Percentiles rank a stretch among this genome's conserved stretches.
Conservation (phyloP, 768 basidiomycete species). For the Russula brevipes region DNA sequence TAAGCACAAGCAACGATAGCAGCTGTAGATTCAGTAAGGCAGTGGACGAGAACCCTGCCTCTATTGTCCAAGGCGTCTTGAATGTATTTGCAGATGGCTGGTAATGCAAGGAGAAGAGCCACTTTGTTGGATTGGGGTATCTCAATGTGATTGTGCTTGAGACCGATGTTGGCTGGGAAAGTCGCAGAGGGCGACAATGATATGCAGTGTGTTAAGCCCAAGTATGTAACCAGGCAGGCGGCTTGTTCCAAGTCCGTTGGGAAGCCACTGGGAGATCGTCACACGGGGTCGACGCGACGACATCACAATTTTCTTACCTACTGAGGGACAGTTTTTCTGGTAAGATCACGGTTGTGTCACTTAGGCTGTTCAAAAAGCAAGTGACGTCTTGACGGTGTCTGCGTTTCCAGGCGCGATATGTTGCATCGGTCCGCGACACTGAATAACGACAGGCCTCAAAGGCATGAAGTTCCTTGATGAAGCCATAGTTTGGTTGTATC, state of each 20-base stretch:
- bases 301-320: constrained; percentile 35
- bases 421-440: constrained; percentile 38
- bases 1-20: constrained; percentile 51
- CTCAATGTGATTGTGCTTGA: constrained; percentile 42
- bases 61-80: constrained; percentile 37
- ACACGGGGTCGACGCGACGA: neutral
- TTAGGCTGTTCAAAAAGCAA: constrained; percentile 46
- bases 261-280: constrained; percentile 42
- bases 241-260: constrained; percentile 49
- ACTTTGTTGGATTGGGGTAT: constrained; percentile 38
- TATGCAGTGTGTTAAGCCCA: constrained; percentile 50
- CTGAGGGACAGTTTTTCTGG: constrained; percentile 47
- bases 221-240: constrained; percentile 45
- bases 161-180: constrained; percentile 31
- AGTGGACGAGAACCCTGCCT: constrained; percentile 52
- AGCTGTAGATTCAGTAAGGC: constrained; percentile 47
- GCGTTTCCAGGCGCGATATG: constrained; percentile 57
- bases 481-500: constrained; percentile 43
- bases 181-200: constrained; percentile 51
- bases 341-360: constrained; percentile 49
- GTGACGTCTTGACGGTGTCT: constrained; percentile 49
- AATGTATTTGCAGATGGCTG: constrained; percentile 44
- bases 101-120: constrained; percentile 43
- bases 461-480: constrained; percentile 53
- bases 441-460: constrained; percentile 49